phyloP scores from a whole-genome alignment of 192 early-diverging fungal genomes.

The Entomortierella lignicola region DNA sequence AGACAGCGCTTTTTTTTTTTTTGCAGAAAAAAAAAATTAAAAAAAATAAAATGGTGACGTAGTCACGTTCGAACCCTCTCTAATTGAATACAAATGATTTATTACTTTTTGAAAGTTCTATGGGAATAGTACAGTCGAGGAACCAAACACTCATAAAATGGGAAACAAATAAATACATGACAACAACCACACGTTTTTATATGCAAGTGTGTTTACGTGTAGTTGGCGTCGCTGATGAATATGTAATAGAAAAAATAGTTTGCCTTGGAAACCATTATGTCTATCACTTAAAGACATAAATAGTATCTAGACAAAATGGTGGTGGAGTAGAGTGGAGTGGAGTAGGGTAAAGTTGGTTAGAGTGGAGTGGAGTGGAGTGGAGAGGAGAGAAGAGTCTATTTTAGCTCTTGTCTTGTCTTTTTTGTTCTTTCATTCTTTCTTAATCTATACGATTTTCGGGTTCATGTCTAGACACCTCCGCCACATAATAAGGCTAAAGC shows the following conservation, averaged over 20 bases:
- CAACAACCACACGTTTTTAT: neutral
- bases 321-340: neutral
- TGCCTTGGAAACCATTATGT: neutral
- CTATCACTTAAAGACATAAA: neutral
- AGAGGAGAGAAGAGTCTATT: neutral
- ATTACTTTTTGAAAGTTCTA: too few relatives aligned
- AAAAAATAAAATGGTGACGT: too few relatives aligned
- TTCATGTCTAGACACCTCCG: constrained; percentile 31
- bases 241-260: neutral
- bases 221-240: neutral
- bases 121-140: too few relatives aligned
- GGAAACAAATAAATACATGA: too few relatives aligned
- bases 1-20: neutral
- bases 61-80: too few relatives aligned
- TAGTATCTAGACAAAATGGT: neutral
- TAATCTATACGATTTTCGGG: too few relatives aligned
- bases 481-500: constrained; percentile 50
- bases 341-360: neutral
- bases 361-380: neutral
- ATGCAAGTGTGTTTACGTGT: neutral
- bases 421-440: too few relatives aligned
- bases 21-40: too few relatives aligned
- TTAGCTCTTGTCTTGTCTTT: too few relatives aligned
- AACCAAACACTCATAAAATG: too few relatives aligned
- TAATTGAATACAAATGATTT: too few relatives aligned